phyloP scores from a whole-genome alignment of 2,329 filamentous ascomycete species.

The Alternaria incomplexa region DNA sequence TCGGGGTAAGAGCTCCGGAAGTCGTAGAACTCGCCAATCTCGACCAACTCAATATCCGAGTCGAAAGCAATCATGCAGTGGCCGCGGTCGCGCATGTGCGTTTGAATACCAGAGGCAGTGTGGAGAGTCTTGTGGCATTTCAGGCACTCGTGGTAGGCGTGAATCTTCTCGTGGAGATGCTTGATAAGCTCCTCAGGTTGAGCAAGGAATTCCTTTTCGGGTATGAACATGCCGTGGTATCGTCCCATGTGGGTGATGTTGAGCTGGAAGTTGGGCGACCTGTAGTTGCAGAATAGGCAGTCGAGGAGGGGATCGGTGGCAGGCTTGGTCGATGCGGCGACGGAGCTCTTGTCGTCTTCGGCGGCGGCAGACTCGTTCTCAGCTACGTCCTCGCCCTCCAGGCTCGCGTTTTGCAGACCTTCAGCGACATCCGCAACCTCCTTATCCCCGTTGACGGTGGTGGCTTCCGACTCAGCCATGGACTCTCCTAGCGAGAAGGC shows the following conservation, averaged over 20 bases:
- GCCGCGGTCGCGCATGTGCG: constrained; percentile 95
- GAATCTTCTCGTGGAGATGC: constrained; percentile 80
- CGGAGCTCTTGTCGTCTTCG: constrained; percentile 50
- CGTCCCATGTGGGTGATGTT: constrained; percentile 90
- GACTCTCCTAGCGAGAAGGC: constrained; percentile 91
- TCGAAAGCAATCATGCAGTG: constrained; percentile 97
- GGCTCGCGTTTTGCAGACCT: constrained; percentile 70
- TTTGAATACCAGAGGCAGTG: constrained; percentile 81
- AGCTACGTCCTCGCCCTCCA: constrained; percentile 53
- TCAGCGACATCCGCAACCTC: constrained; percentile 81
- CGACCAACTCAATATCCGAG: constrained; percentile 86
- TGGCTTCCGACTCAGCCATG: constrained; percentile 59
- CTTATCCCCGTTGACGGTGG: constrained; percentile 67
- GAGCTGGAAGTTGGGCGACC: constrained; percentile 75
- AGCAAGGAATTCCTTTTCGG: constrained; percentile 82
- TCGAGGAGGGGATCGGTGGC: constrained; percentile 52
- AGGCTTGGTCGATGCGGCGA: constrained; percentile 35
- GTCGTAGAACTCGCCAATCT: constrained; percentile 96
- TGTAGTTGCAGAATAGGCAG: constrained; percentile 93
- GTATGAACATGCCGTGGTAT: constrained; percentile 94
- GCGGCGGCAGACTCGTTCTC: constrained; percentile 44
- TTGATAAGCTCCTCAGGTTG: constrained; percentile 81
- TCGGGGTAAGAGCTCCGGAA: constrained; percentile 96
- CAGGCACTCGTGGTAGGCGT: constrained; percentile 81
- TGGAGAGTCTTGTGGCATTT: constrained; percentile 85